Base-by-base conservation (phyloP, 2,329 filamentous ascomycete species). In the Cryphonectria parasitica region DNA sequence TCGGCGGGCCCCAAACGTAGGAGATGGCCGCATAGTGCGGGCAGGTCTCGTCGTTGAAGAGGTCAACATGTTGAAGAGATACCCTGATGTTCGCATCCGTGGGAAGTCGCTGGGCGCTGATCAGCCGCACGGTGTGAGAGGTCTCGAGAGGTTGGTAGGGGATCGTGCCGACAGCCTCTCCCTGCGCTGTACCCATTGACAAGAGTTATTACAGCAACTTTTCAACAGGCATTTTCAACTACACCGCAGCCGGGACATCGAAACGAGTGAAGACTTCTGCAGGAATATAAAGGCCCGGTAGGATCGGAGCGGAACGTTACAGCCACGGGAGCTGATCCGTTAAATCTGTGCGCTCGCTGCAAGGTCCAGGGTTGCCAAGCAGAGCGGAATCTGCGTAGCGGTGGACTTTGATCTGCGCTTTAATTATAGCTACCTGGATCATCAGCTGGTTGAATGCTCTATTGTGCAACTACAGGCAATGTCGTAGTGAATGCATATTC, bases 111-210 rank as follows among this genome's bases (percentile, higher is more conserved):
- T 52, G 52, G 11, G 52, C 65, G 49, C 54, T 49, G 34, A 66
- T 56, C 17, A 66, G 49, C 8, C 64, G 64, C 22, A 66, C 54
- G 22, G 64, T 66, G 10, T 66, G 64, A 17, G 64, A 54, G 34
- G 31, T 66, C 34, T 66, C 64, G 19, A 52, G 63, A 6, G n/a
- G 10, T 5, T 2, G n/a, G 28, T 65, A 65, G 28, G 19, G 13
- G 10, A 65, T 52, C 13, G 63, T 10, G 52, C n/a, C 11, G 11
- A 54, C 49, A 13, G 25, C 52, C 52, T 56, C n/a, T 28, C 52
- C 52, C 10, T 3, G n/a, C n/a, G n/a, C n/a, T 56, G 25, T 56
- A 56, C n/a, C 52, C 52, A 56, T 56, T 28, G 52, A 15, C 13
- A 17, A 56, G 25, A 28, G 3, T 13, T 17, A 10, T 11, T 56